Percentiles rank a stretch among this genome's conserved stretches.
phyloP scores from a whole-genome alignment of 306 rosid species.

The Prunus persica region Prunus_persica_NCBIv2 NC_034015.1:19767001-19767500 shows the following conservation, averaged over 20 bases:
- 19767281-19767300: neutral
- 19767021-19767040: slow-evolving; percentile 37
- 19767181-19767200: too few species aligned
- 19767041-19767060: slow-evolving; percentile 9
- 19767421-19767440: neutral
- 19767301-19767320: too few species aligned
- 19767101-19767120: neutral
- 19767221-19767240: neutral
- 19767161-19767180: neutral
- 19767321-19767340: neutral
- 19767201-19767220: neutral
- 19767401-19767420: too few species aligned
- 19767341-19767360: neutral
- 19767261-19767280: neutral
- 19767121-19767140: neutral
- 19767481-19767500: neutral
- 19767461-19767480: too few species aligned
- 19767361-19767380: neutral
- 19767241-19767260: neutral
- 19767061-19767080: slow-evolving; percentile 7
- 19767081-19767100: neutral
- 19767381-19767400: neutral
- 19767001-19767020: slow-evolving; percentile 62
- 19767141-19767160: neutral
- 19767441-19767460: too few species aligned